These are phyloP conservation scores for Arachis stenosperma DNA, from an alignment of 306 rosid genomes.

Conservation along the genomic window DNA sequence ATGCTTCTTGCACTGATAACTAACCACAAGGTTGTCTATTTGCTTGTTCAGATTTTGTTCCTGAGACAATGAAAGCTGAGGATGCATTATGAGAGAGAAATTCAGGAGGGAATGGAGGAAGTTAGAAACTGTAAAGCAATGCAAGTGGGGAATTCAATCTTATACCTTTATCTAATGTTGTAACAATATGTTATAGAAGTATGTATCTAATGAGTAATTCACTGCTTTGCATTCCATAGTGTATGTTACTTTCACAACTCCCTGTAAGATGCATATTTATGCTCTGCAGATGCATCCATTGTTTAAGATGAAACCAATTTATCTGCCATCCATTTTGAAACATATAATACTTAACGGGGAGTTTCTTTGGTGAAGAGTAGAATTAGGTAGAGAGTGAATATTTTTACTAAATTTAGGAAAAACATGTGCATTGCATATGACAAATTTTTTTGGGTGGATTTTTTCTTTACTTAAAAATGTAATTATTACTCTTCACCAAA, in stretches of 20 bases:
- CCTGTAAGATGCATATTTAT: background rate
- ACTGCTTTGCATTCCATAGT: slow-evolving; percentile 14
- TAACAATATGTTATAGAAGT: slow-evolving; percentile 13
- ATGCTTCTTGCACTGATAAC: slow-evolving; percentile 22
- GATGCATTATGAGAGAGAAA: slow-evolving; percentile 77
- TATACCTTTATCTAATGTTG: slow-evolving; percentile 29
- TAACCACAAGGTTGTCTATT: slow-evolving; percentile 12
- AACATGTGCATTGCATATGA: no score
- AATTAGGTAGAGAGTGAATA: no score
- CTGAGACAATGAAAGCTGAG: slow-evolving; percentile 72
- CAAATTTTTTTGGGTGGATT: no score
- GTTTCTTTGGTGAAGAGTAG: no score
- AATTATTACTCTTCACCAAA: no score
- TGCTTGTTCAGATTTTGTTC: slow-evolving; percentile 72
- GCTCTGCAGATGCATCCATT: background rate
- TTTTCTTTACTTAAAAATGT: no score
- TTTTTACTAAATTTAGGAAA: no score
- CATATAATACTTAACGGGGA: no score
- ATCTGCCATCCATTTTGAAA: no score
- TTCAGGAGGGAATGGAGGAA: slow-evolving; percentile 43
- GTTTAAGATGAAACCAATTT: background rate
- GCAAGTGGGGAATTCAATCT: slow-evolving; percentile 31
- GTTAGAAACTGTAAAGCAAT: slow-evolving; percentile 37
- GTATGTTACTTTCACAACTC: slow-evolving; percentile 11
- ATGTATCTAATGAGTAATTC: slow-evolving; percentile 29